Base-by-base conservation (phyloP, 73 alveolate genomes). In the Paramecium bursaria region DNA sequence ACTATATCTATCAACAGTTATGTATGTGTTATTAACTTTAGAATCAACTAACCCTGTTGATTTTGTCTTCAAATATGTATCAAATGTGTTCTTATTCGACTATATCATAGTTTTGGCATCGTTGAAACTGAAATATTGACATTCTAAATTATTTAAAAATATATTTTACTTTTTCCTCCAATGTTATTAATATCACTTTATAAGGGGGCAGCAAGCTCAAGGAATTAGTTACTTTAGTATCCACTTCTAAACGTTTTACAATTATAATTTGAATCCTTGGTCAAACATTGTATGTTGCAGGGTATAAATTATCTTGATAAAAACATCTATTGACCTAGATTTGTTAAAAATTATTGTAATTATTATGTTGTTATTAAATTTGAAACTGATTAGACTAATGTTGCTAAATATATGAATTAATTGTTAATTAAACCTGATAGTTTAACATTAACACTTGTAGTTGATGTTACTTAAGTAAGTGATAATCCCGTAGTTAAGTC, bases 201-300 rank as follows among this genome's bases (percentile, higher is more conserved):
- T 21, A 25, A 21, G 23, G 46, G 13, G 23, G 74, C 0, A 51
- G 23, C 74, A 51, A 51, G 27, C 35, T 51, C 74, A 51, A 11
- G 23, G 44, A 6, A 13, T 44, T 26, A 25, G 11, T 33, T 26
- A 25, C 46, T 3, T 11, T 51, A 11, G n/a, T 51, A 51, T 19
- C 74, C 74, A 51, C 6, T 2, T 51, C 74, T 51, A 51, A 3
- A 51, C 27, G 15, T 51, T 11, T 14, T 44, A 51, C 74, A 51
- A 25, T 51, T 26, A 4, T 26, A 21, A 51, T 51, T 44, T 13
- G 10, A 17, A 51, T 51, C 27, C 3, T 51, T 26, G 11, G 74
- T 4, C 46, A 21, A 51, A 19, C 74, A 51, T 10, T 51, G 46
- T n/a, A n/a, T n/a, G n/a, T n/a, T n/a, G n/a, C n/a, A n/a, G n/a